phyloP scores from a whole-genome alignment of 1,284 basidiomycete genomes.

The Pholiota adiposa region DNA sequence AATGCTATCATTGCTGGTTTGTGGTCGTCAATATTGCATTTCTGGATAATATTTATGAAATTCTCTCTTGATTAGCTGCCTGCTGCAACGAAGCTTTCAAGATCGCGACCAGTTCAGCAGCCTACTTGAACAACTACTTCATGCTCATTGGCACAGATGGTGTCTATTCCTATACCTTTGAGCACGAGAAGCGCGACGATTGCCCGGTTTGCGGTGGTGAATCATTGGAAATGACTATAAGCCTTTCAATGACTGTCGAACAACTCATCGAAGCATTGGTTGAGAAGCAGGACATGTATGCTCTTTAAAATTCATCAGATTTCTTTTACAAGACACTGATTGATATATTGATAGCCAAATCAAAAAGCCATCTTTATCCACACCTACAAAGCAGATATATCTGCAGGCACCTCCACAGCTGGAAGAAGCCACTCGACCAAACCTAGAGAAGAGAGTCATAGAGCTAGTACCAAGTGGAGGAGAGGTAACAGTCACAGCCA shows the following conservation, averaged over 20 bases:
- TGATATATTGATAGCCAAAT: conserved; percentile 70
- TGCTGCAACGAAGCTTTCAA: conserved; percentile 99
- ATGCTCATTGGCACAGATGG: conserved; percentile 96
- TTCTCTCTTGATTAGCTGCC: conserved; percentile 75
- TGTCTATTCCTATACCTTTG: conserved; percentile 97
- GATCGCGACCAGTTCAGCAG: conserved; percentile 93
- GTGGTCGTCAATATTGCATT: conserved; percentile 12
- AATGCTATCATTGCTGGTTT: conserved; percentile 94
- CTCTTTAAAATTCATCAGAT: conserved; percentile 19
- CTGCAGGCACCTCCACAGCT: conserved; percentile 92
- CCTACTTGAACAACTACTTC: conserved; percentile 98
- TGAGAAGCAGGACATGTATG: conserved; percentile 88
- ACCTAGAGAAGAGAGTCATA: conserved; percentile 83
- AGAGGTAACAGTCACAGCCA: conserved; percentile 88
- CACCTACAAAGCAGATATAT: conserved; percentile 77
- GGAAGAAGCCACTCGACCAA: conserved; percentile 85
- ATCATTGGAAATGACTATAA: conserved; percentile 72
- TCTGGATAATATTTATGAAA: conserved; percentile 11
- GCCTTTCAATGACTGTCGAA: conserved; percentile 78
- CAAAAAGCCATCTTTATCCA: conserved; percentile 87
- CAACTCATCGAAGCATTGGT: conserved; percentile 83
- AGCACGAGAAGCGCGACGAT: conserved; percentile 90
- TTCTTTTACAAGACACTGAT: conserved; percentile 4
- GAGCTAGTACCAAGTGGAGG: conserved; percentile 81
- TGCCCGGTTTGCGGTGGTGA: conserved; percentile 99